Conservation (phyloP, 352 stramenopile genomes). For the Phytopythium helicoides region DNA sequence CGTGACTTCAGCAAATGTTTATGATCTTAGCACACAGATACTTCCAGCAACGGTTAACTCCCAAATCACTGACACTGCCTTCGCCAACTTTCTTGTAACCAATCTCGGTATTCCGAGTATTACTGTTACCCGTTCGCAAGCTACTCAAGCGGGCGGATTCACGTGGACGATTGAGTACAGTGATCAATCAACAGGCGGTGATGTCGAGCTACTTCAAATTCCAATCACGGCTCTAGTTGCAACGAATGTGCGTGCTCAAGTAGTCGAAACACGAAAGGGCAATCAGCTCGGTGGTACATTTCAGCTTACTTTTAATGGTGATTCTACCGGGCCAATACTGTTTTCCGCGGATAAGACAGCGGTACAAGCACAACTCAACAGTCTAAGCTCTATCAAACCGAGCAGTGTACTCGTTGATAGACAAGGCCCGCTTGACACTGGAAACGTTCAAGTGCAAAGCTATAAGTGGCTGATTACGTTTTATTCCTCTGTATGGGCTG, state of each 20-base stretch:
- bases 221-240: constrained; percentile 35
- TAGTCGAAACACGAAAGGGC: constrained; percentile 79
- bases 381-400: constrained; percentile 90
- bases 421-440: constrained; percentile 28
- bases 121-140: constrained; percentile 52
- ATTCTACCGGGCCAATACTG: constrained; percentile 92
- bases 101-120: constrained; percentile 49
- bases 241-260: constrained; percentile 26
- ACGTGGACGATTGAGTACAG: constrained; percentile 83
- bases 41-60: constrained; percentile 20
- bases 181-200: constrained; percentile 63
- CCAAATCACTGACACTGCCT: constrained; percentile 25
- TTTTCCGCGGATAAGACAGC: constrained; percentile 79
- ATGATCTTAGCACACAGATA: constrained; percentile 44
- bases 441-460: constrained; percentile 66
- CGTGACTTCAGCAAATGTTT: constrained; percentile 29
- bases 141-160: constrained; percentile 65
- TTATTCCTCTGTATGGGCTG: constrained; percentile 88
- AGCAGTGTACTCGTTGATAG: constrained; percentile 88
- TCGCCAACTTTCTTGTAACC: constrained; percentile 40
- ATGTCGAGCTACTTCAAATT: constrained; percentile 64
- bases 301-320: constrained; percentile 92
- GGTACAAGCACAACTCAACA: constrained; percentile 91
- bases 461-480: constrained; percentile 95
- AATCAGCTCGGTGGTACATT: constrained; percentile 92